phyloP scores from a whole-genome alignment of 2,329 filamentous ascomycete species.

The Magnaporthales sp. region DNA sequence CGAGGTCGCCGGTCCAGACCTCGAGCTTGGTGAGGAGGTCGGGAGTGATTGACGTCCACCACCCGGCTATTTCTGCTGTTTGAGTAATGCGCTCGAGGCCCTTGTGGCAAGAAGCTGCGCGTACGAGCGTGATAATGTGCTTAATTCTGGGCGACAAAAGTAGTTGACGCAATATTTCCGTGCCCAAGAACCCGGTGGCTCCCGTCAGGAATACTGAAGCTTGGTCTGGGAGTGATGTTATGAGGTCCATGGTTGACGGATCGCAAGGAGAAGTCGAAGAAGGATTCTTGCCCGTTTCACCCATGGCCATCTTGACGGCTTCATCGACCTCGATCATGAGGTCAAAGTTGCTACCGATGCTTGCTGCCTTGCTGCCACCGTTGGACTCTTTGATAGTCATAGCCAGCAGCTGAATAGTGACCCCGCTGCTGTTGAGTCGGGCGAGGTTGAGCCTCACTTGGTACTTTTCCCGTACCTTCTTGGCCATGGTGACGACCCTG shows the following conservation, averaged over 20 bases:
- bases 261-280: background rate
- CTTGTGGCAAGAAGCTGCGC: background rate
- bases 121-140: background rate
- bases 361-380: background rate
- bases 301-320: background rate
- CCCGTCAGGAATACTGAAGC: slow-evolving; percentile 29
- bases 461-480: background rate
- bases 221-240: background rate
- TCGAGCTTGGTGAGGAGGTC: background rate
- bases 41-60: background rate
- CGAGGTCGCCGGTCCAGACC: background rate
- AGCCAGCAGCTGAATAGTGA: background rate
- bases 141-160: slow-evolving; percentile 12
- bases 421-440: background rate
- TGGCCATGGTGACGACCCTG: background rate
- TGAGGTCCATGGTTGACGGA: background rate
- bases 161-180: slow-evolving; percentile 28
- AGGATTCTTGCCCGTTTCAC: background rate
- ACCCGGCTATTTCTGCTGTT: background rate
- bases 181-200: slow-evolving; percentile 30
- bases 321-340: background rate
- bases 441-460: background rate
- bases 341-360: background rate
- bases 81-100: background rate
- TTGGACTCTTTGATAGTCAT: background rate